Base-by-base conservation (phyloP, 2,329 filamentous ascomycete species). In the Phialocephala sp. region DNA sequence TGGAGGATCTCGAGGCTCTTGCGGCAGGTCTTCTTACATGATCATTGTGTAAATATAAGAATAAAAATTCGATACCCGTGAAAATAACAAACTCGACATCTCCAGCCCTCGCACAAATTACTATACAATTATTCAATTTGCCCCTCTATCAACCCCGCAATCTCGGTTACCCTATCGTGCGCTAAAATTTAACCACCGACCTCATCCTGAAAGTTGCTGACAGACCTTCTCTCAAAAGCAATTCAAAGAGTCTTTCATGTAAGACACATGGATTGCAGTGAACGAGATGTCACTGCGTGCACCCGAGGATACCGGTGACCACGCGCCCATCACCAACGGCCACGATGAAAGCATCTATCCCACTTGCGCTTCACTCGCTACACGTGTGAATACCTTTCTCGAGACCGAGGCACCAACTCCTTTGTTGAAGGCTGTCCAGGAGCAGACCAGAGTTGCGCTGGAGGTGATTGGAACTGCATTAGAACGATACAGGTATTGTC, bases 1-100 rank as follows among this genome's bases (percentile, higher is more conserved):
- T 94, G 72, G 90, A 93, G 77, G 91, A 94, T 77, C 82, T 93
- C 72, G 91, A 94, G 79, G 87, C 89, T 47, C 79, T 94, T 79
- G 92, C 92, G 62, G 86, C 89, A 54, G 90, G 90, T 3, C 79
- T 95, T 77, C 78, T 96, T 76, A 85, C 86, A 45, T 76, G 57
- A 66, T 55, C 8, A 6, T 41, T 27, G 58, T 56, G 45, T 55
- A 54, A 37, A 47, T 22, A 47, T 58, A 3, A 67, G 22, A 50
- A 62, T 66, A 32, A 62, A 68, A 65, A 64, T 55, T 65, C n/a
- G 66, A 72, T 73, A 72, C 71, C 67, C 50, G 2, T 35, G 12
- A 15, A 15, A 52, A 32, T 3, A 41, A 41, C 37, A 41, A 4
- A 5, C 15, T 24, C 67, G 32, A 43, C 45, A 41, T 39, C 12